Evolutionary conservation across 2,329 filamentous ascomycete species (phyloP).

Genomic region (Arachnomyces sp.): DNA sequence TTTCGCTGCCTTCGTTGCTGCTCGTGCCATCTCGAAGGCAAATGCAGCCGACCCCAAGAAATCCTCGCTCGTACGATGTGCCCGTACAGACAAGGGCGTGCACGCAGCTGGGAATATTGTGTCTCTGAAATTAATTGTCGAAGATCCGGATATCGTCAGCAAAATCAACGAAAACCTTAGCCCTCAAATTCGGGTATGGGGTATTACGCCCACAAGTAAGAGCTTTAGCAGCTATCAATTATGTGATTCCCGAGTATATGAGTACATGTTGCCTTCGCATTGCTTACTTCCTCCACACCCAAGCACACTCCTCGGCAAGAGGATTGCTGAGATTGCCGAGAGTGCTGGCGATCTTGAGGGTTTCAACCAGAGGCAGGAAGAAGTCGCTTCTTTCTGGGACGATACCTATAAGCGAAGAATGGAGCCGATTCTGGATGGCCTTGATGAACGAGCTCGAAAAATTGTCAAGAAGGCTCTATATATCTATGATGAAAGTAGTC

Average conservation of each 20-base stretch:
- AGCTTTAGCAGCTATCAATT: slow-evolving; percentile 91
- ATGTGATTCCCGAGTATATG: slow-evolving; percentile 93
- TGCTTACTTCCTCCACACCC: slow-evolving; percentile 89
- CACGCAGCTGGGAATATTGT: slow-evolving; percentile 94
- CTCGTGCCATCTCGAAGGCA: slow-evolving; percentile 89
- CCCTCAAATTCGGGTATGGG: slow-evolving; percentile 91
- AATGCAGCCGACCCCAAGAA: slow-evolving; percentile 97
- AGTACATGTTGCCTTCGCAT: slow-evolving; percentile 92
- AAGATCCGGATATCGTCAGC: slow-evolving; percentile 76
- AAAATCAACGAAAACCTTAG: slow-evolving; percentile 85
- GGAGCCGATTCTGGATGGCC: slow-evolving; percentile 53
- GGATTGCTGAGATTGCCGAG: slow-evolving; percentile 69
- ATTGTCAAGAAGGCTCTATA: slow-evolving; percentile 35
- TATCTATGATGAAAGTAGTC: slow-evolving; percentile 18
- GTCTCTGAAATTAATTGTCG: slow-evolving; percentile 89
- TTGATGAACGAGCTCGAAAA: slow-evolving; percentile 35
- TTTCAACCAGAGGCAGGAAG: slow-evolving; percentile 62
- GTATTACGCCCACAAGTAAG: slow-evolving; percentile 79
- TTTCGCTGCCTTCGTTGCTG: slow-evolving; percentile 83
- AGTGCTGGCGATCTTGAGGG: slow-evolving; percentile 64
- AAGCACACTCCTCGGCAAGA: slow-evolving; percentile 74
- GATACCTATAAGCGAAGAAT: slow-evolving; percentile 74
- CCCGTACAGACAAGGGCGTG: slow-evolving; percentile 93
- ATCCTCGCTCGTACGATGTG: slow-evolving; percentile 86
- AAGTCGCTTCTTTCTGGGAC: slow-evolving; percentile 75